These are phyloP conservation scores for Aspergillus ibericus DNA, from an alignment of 2,329 filamentous ascomycete genomes.

Conservation along the genomic window DNA sequence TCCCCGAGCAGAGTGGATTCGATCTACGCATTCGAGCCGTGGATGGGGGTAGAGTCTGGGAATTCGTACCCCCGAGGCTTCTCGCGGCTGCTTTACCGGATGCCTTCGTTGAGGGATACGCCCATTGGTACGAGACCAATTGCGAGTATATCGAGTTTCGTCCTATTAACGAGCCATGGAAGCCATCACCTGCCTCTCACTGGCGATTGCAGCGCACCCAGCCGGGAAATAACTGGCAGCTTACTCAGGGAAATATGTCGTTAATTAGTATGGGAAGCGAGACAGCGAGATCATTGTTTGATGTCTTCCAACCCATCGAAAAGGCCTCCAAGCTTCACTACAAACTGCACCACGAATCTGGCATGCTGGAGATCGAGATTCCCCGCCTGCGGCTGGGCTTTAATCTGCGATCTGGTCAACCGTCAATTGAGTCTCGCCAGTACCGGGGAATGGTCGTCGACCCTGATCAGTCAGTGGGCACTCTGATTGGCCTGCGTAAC, in stretches of 20 bases:
- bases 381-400: slow-evolving; percentile 54
- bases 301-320: slow-evolving; percentile 40
- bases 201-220: slow-evolving; percentile 24
- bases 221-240: background rate
- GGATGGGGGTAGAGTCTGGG: slow-evolving; percentile 18
- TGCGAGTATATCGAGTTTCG: slow-evolving; percentile 33
- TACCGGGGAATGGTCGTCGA: slow-evolving; percentile 55
- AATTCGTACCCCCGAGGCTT: slow-evolving; percentile 33
- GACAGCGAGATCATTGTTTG: slow-evolving; percentile 7
- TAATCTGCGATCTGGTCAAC: slow-evolving; percentile 27
- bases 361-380: slow-evolving; percentile 43
- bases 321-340: slow-evolving; percentile 36
- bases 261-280: slow-evolving; percentile 19
- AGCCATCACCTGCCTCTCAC: slow-evolving; percentile 15
- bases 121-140: slow-evolving; percentile 50
- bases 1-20: slow-evolving; percentile 15
- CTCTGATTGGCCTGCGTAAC: slow-evolving; percentile 51
- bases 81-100: slow-evolving; percentile 32
- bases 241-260: background rate
- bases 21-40: slow-evolving; percentile 38
- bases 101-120: slow-evolving; percentile 41
- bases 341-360: slow-evolving; percentile 17
- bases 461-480: slow-evolving; percentile 46
- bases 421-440: slow-evolving; percentile 48
- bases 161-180: slow-evolving; percentile 30